Conservation (phyloP, 2,329 filamentous ascomycete species). For the Aspergillus aculeatinus region DNA sequence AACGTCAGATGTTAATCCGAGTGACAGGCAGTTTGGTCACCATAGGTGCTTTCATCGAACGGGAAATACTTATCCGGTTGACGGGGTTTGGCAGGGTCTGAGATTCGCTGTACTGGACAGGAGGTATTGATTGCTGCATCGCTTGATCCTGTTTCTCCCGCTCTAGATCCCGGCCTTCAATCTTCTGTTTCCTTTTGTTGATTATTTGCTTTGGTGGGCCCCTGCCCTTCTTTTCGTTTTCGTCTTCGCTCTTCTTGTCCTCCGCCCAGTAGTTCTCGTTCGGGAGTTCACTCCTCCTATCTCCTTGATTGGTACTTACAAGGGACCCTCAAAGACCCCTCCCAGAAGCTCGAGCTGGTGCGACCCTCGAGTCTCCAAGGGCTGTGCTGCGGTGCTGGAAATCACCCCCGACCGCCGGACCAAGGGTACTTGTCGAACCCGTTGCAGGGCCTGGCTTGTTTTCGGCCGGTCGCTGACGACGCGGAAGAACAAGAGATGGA, state of each 20-base stretch:
- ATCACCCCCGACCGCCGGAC: background rate
- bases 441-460: background rate
- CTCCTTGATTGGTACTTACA: no score
- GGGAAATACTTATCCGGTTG: background rate
- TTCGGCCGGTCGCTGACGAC: slow-evolving; percentile 12
- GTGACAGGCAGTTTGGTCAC: background rate
- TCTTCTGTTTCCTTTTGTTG: background rate
- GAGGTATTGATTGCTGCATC: background rate
- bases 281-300: background rate
- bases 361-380: background rate
- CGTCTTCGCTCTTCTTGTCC: background rate
- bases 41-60: background rate
- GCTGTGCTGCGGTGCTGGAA: background rate
- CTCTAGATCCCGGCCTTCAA: background rate
- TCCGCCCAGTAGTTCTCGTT: background rate
- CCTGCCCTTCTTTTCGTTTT: background rate
- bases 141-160: background rate
- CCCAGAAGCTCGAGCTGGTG: background rate
- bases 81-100: background rate
- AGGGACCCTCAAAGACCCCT: background rate
- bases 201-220: background rate
- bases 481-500: slow-evolving; percentile 1
- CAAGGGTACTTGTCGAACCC: background rate
- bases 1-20: background rate
- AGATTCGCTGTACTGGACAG: background rate